Base-by-base conservation (phyloP, 768 basidiomycete genomes). In the Kwoniella bestiolae region DNA sequence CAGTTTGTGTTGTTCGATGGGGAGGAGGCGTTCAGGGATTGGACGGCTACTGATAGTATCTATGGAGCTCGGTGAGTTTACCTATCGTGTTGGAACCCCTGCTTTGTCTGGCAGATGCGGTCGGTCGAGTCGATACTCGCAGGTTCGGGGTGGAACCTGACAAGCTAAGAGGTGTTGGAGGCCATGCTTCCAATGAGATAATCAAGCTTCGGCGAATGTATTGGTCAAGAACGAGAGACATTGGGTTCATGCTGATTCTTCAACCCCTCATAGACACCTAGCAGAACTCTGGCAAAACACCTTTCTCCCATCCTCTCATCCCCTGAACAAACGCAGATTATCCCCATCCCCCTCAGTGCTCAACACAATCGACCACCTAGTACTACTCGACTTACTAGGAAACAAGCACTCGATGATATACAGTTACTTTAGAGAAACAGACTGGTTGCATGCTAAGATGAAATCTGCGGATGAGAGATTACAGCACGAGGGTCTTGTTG, bases 1-100 rank as follows among this genome's bases (percentile, higher is more conserved):
- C 93, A 96, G 77, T 83, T 98, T 8, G 85, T 99, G 9, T 95
- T 98, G 79, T 95, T 99, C 64, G 96, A 99, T 74, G 96, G 96
- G 2, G 96, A 99, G 81, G 96, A 98, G 81, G 96, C 96, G 0
- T 97, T 95, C 81, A 84, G 87, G 51, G 84, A 86, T 28, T 99
- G 95, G 95, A 92, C 92, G 2, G 86, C 84, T 31, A 87, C 86
- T 2, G 95, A 99, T 81, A 94, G 92, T 1, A 88, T 92, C 46
- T 99, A 99, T 77, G 95, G 95, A n/a, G 89, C 95, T 44, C 87
- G 91, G 94, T 92, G 73, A 61, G 82, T 68, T n/a, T n/a, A n/a
- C n/a, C n/a, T n/a, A n/a, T n/a, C n/a, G n/a, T n/a, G n/a, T n/a
- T n/a, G n/a, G n/a, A n/a, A n/a, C n/a, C n/a, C n/a, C n/a, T n/a